Evolutionary conservation across 257 asterid species (phyloP).

Genomic region (Solanum neorickii): DNA sequence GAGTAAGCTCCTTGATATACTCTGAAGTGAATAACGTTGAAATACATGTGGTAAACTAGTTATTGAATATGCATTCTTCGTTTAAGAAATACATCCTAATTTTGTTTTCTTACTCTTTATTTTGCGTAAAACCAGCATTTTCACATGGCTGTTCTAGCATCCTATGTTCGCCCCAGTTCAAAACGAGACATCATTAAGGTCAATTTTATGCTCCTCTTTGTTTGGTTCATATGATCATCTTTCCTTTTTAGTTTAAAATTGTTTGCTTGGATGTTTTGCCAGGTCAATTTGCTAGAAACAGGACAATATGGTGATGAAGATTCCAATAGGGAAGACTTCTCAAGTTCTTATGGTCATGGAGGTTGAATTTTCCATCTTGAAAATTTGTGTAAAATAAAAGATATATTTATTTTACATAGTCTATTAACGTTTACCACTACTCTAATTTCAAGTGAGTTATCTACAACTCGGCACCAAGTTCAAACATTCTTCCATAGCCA

Average conservation of each 20-base stretch:
- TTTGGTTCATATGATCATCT: not conserved
- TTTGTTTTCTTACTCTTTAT: not conserved
- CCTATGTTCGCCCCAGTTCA: slow-evolving; percentile 34
- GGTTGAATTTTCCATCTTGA: not conserved
- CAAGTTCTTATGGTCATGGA: not conserved
- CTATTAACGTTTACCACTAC: slow-evolving; percentile 68
- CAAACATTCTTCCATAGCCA: slow-evolving; percentile 53
- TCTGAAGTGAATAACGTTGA: too few relatives aligned
- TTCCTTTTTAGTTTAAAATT: not conserved
- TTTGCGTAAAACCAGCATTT: slow-evolving; percentile 39
- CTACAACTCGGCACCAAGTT: slow-evolving; percentile 64
- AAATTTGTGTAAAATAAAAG: not conserved
- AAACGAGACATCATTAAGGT: slow-evolving; percentile 59
- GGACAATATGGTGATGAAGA: slow-evolving; percentile 21
- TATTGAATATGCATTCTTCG: not conserved
- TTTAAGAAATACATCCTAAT: not conserved
- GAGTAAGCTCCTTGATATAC: slow-evolving; percentile 27
- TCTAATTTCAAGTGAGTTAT: slow-evolving; percentile 67
- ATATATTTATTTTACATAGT: slow-evolving; percentile 16
- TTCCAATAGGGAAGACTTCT: not conserved
- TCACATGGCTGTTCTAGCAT: slow-evolving; percentile 64
- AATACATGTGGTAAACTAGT: not conserved
- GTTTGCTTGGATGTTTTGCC: not conserved
- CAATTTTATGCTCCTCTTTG: not conserved
- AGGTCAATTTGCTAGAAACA: slow-evolving; percentile 65